Evolutionary conservation across 2,329 filamentous ascomycete genomes (phyloP), one percentile per base, ranked within the genome.

Genomic region (Pseudocercospora eumusae): DNA sequence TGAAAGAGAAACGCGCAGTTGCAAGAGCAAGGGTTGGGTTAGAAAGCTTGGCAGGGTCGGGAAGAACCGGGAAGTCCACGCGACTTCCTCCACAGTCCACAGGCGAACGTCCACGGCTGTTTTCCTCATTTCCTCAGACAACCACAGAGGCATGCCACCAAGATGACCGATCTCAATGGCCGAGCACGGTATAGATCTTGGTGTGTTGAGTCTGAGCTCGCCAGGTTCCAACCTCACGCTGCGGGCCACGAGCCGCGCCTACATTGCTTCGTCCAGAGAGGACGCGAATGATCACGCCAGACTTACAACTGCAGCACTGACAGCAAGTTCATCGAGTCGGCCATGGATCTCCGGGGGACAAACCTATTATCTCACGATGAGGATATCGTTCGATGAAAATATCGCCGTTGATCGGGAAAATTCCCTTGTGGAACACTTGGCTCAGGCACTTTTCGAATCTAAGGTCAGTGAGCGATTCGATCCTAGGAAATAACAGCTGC

Each of bases 291-390:
- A 28, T 52, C 49, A 59, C 3, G 23, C 36, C 18, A 45, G 31
- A 56, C 59, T 68, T 42, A 62, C 56, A 11, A 45, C 4, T 2
- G 54, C 59, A 59, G 52, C 49, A 56, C 55, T 61, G 56, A 59
- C 27, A 18, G n/a, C 54, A n/a, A 8, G 33, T 5, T 42, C 52
- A 52, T 40, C 57, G 21, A 50, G 31, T 23, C 44, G 25, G 13
- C 57, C 63, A 18, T 79, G 76, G 75, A 69, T 77, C n/a, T 60
- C 63, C 21, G 70, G 73, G 13, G 74, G 70, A 7, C 67, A 70
- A 40, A 70, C 69, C 15, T 70, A 79, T 64, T 69, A 71, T 20
- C 63, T 79, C 11, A 62, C 69, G 3, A 25, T 70, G n/a, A 25
- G 40, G 8, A 36, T 68, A 6, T 27, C 54, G 3, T 36, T 66